Percentiles rank a stretch among this genome's conserved stretches.
These are phyloP conservation scores for Trichosporon sp. DNA, from an alignment of 1,284 basidiomycete species.

Conservation along the genomic window DNA sequence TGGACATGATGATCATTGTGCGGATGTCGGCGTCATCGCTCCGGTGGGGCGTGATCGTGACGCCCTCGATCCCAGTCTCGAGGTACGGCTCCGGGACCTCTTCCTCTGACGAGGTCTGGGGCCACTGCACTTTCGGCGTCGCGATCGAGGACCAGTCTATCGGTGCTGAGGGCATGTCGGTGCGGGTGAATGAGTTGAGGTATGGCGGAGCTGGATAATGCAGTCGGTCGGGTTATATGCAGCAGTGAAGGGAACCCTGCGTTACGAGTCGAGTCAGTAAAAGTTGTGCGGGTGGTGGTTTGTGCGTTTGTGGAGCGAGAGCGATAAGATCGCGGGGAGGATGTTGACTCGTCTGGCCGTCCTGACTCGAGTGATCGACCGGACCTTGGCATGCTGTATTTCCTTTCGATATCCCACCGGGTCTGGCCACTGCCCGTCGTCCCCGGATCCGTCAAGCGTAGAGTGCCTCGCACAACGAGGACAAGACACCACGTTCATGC, in stretches of 20 bases:
- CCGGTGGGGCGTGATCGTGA: conserved; percentile 5
- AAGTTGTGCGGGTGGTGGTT: neutral
- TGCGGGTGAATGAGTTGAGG: too few species aligned
- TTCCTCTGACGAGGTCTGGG: neutral
- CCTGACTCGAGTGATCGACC: neutral
- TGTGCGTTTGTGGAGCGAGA: neutral
- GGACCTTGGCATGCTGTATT: neutral
- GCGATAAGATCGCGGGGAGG: neutral
- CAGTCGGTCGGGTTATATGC: neutral
- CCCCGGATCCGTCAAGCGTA: too few species aligned
- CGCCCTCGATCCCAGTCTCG: neutral
- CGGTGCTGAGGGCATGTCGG: neutral
- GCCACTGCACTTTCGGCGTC: neutral
- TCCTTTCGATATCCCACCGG: neutral
- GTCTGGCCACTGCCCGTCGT: too few species aligned
- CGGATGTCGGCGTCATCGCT: neutral
- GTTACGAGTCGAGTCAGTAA: neutral
- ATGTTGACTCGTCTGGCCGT: neutral
- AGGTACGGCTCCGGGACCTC: neutral
- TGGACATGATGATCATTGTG: neutral
- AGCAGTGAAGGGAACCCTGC: neutral
- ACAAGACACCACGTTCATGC: too few species aligned
- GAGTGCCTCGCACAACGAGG: too few species aligned
- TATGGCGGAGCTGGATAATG: too few species aligned
- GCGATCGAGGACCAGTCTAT: neutral